Evolutionary conservation across 371 early-diverging fungal species (phyloP).

Genomic region (Rhizopus arrhizus): DNA sequence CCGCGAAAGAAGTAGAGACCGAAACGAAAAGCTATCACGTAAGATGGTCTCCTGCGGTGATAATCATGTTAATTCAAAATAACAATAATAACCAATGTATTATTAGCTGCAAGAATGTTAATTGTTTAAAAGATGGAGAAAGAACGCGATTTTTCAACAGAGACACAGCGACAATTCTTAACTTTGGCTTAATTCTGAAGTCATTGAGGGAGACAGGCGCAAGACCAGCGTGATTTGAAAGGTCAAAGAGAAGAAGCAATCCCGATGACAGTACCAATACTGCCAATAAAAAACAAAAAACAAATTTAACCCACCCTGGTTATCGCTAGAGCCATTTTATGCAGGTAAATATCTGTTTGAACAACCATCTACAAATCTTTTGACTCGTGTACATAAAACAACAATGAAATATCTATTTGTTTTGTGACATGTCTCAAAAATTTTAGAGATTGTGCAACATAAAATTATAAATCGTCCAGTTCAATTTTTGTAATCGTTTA

Average conservation of each 20-base stretch:
- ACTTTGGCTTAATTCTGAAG: slow-evolving; percentile 1
- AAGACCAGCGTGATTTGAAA: not conserved
- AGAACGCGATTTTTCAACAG: slow-evolving; percentile 2
- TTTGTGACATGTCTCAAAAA: not conserved
- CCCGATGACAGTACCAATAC: not conserved
- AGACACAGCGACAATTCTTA: slow-evolving; percentile 2
- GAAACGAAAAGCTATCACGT: not conserved
- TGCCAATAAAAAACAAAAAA: not conserved
- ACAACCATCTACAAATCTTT: not conserved
- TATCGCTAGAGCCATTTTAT: not conserved
- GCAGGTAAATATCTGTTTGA: not conserved
- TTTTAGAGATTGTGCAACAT: not conserved
- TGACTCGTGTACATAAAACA: not conserved
- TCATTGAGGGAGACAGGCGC: slow-evolving; percentile 1
- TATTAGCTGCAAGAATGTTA: slow-evolving; percentile 4
- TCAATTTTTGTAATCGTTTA: not conserved
- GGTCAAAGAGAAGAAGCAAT: slow-evolving; percentile 1
- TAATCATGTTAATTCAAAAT: not conserved
- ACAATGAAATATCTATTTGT: not conserved
- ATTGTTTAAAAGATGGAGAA: not conserved
- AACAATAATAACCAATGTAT: not conserved
- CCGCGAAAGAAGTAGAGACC: not conserved
- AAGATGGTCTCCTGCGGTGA: not conserved
- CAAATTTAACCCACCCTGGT: not conserved
- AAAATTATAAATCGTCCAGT: not conserved